Percentiles rank a stretch among this genome's conserved stretches.
These are phyloP conservation scores for Picea abies DNA, from an alignment of 83 land plant species.

Conservation along the genomic window DNA sequence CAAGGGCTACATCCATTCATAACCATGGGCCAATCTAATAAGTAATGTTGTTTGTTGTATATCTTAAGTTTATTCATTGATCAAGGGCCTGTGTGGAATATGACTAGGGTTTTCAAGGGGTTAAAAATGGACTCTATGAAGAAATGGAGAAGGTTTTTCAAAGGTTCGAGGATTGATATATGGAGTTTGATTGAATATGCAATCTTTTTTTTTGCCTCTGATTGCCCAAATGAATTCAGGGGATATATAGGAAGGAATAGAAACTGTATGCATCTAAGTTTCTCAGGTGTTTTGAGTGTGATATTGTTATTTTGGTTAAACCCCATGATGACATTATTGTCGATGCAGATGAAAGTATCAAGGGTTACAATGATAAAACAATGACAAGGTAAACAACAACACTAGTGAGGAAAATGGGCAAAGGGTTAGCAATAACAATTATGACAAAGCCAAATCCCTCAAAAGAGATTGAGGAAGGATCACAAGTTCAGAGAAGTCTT, in stretches of 20 bases:
- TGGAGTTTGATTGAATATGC: not conserved
- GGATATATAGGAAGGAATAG: not conserved
- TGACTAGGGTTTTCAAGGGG: no score
- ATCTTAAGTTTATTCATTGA: no score
- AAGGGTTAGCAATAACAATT: conserved; percentile 38
- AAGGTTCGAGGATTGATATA: conserved; percentile 27
- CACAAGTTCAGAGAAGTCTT: conserved; percentile 51
- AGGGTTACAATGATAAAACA: not conserved
- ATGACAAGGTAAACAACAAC: conserved; percentile 7
- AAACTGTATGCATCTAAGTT: not conserved
- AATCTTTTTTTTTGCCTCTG: not conserved
- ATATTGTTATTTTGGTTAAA: conserved; percentile 4
- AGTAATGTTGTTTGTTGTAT: no score
- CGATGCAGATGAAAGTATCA: not conserved
- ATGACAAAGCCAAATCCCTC: conserved; percentile 68
- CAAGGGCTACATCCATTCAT: no score
- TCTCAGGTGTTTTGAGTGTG: not conserved
- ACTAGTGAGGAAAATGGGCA: conserved; percentile 13
- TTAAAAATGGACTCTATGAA: conserved; percentile 18
- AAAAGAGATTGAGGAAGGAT: conserved; percentile 73
- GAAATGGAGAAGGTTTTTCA: conserved; percentile 57
- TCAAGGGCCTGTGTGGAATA: no score
- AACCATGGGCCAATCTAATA: no score
- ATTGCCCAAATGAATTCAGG: not conserved
- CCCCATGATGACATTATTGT: not conserved